Evolutionary conservation across 73 alveolate genomes (phyloP).

Genomic region (Paramecium sonneborni): DNA sequence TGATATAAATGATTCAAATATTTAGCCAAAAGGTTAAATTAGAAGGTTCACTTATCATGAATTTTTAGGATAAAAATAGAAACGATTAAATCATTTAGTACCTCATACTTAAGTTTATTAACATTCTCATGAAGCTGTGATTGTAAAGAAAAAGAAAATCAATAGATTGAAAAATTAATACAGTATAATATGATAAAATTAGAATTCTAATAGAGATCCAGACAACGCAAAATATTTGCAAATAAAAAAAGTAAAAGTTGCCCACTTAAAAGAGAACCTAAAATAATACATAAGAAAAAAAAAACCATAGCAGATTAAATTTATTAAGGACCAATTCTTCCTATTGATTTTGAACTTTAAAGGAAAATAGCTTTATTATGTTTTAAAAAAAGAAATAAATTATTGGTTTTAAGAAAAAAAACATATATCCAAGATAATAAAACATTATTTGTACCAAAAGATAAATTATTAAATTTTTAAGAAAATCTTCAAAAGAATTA

Average conservation of each 20-base stretch:
- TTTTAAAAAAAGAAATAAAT: background rate
- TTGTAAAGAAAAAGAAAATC: background rate
- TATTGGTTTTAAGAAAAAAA: background rate
- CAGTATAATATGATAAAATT: background rate
- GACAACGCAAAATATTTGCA: background rate
- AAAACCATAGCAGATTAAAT: background rate
- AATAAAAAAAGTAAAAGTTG: background rate
- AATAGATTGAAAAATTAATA: background rate
- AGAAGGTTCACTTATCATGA: background rate
- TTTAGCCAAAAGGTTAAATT: background rate
- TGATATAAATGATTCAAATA: background rate
- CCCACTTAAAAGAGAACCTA: background rate
- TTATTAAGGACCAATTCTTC: background rate
- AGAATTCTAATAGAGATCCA: conserved; percentile 12
- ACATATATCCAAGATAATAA: background rate
- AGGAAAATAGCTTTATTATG: background rate
- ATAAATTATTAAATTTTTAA: background rate
- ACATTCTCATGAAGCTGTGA: conserved; percentile 1
- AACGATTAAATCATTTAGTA: background rate
- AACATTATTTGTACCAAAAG: background rate
- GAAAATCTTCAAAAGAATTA: background rate
- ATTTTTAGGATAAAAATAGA: background rate
- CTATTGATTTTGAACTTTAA: background rate
- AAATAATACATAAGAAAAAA: background rate
- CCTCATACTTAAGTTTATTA: background rate